phyloP scores from a whole-genome alignment of 1,284 basidiomycete genomes.

The Cryptococcus sp. region DNA sequence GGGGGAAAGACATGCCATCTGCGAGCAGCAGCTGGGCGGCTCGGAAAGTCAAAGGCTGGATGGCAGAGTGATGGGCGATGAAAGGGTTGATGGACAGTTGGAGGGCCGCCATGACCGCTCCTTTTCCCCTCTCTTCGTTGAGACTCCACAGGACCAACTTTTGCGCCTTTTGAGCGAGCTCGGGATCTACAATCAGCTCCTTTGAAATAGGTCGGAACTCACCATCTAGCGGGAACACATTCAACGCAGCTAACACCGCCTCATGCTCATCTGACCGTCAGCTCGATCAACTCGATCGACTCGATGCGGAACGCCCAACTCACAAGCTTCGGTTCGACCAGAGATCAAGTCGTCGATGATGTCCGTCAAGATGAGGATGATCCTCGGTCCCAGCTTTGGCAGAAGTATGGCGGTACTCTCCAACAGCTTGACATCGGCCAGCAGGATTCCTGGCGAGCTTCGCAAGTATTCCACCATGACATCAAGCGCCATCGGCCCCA shows the following conservation, averaged over 20 bases:
- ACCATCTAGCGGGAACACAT: constrained; percentile 31
- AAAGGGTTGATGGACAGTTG: constrained; percentile 24
- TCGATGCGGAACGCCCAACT: background rate
- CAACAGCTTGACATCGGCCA: constrained; percentile 25
- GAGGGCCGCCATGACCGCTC: constrained; percentile 25
- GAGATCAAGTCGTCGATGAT: constrained; percentile 24
- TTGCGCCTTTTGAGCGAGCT: constrained; percentile 23
- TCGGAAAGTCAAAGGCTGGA: constrained; percentile 25
- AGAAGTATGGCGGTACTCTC: constrained; percentile 28
- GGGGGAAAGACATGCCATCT: constrained; percentile 16
- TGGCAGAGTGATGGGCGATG: constrained; percentile 21
- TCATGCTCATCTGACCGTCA: constrained; percentile 9
- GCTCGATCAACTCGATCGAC: background rate
- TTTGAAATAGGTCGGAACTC: constrained; percentile 1
- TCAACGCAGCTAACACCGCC: constrained; percentile 26
- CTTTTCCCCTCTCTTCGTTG: constrained; percentile 23
- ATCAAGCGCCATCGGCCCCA: constrained; percentile 27
- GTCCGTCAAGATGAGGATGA: constrained; percentile 23
- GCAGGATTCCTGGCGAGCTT: constrained; percentile 16
- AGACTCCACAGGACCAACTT: constrained; percentile 29
- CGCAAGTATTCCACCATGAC: constrained; percentile 30
- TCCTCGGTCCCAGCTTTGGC: constrained; percentile 21
- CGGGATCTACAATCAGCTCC: constrained; percentile 10
- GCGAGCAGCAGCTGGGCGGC: constrained; percentile 31
- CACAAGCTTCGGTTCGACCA: constrained; percentile 3